Evolutionary conservation across 1,284 basidiomycete species (phyloP), one percentile per base, ranked within the genome.

Genomic region (Ustanciosporium gigantosporum): DNA sequence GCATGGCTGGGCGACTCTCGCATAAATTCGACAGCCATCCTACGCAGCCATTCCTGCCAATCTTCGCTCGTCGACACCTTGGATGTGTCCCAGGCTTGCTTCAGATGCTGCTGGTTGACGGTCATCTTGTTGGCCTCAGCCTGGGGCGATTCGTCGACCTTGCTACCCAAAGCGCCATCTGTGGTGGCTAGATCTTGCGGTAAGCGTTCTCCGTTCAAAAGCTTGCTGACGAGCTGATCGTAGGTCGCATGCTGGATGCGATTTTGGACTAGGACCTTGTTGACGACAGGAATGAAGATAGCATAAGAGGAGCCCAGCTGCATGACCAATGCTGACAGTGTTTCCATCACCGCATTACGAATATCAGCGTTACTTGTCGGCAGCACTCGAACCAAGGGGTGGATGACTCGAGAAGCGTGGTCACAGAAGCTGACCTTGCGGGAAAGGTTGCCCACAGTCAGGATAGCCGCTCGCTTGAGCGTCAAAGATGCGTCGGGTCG

Each of bases 341-440:
- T 91, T 68, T 97, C 93, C 87, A 98, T 88, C 7, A 93, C 90
- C 0, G 90, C 86, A 77, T 84, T 84, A 24, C 90, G 84, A 36
- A 98, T 81, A 55, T 98, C 94, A 15, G 74, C 57, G 45, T 89
- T 89, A 60, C 84, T 87, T 5, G 84, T 81, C n/a, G 87, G 86
- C 43, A 99, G 81, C 4, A 96, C 89, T 36, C 95, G 85, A 31
- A 93, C 88, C 14, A 99, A 83, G 2, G 95, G 94, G 73, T 97
- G 95, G 20, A 99, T 90, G 71, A 98, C 96, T 36, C 94, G 85
- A 16, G 92, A 95, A 7, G 94, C 92, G 72, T 98, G 93, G 74
- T 98, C 95, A n/a, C 90, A 93, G 76, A 99, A 96, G 80, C 98
- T 97, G 70, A 98, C 91, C 61, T 94, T 87, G 62, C 88, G 85